A percentile compares a stretch with the other conserved stretches of the same genome.
Evolutionary conservation across 2,329 filamentous ascomycete species (phyloP).

Genomic region (Apiospora kogelbergensis): DNA sequence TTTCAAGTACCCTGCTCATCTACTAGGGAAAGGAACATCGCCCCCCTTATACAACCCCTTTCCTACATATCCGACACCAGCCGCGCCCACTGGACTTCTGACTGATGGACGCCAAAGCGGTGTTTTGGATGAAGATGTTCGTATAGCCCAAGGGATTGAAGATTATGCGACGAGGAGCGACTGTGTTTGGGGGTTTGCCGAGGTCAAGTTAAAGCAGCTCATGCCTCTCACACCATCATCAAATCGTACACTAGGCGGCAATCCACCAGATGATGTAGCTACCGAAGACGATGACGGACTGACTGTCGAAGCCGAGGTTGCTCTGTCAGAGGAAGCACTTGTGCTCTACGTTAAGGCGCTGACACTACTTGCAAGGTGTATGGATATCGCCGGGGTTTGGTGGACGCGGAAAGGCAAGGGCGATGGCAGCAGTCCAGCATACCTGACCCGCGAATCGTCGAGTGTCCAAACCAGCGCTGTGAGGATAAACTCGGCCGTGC

Average conservation of each 20-base stretch:
- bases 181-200: constrained; percentile 95
- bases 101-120: constrained; percentile 62
- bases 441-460: constrained; percentile 39
- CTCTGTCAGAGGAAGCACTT: constrained; percentile 88
- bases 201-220: constrained; percentile 98
- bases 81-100: constrained; percentile 61
- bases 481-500: constrained; percentile 89
- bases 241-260: constrained; percentile 67
- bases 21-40: constrained; percentile 63
- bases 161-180: constrained; percentile 91
- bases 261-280: constrained; percentile 52
- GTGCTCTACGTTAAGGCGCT: constrained; percentile 96
- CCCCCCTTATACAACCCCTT: constrained; percentile 81
- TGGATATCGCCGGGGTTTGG: constrained; percentile 93
- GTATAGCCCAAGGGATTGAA: constrained; percentile 79
- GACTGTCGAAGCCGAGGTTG: constrained; percentile 81
- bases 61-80: constrained; percentile 76
- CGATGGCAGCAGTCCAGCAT: constrained; percentile 49
- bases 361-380: constrained; percentile 85
- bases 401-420: constrained; percentile 78
- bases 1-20: constrained; percentile 65
- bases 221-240: constrained; percentile 81
- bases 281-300: constrained; percentile 69
- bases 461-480: constrained; percentile 54
- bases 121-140: constrained; percentile 75